These are phyloP conservation scores for Parafenestella ontariensis DNA, from an alignment of 2,329 filamentous ascomycete species.

Conservation along the genomic window DNA sequence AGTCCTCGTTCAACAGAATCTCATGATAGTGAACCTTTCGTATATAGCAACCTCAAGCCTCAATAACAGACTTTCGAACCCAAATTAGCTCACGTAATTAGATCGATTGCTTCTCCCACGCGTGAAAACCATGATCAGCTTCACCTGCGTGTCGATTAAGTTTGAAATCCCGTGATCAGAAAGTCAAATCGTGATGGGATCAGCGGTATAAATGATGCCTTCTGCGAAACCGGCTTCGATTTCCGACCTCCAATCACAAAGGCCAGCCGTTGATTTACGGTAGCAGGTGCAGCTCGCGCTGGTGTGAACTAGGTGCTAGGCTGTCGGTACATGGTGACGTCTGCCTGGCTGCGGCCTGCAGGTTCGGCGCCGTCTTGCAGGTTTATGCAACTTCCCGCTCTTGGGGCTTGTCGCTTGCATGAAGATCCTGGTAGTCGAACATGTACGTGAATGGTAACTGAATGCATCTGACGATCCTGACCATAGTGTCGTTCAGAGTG, in stretches of 20 bases:
- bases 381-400: slow-evolving; percentile 9
- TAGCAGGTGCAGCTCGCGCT: background rate
- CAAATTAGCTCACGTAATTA: background rate
- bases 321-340: background rate
- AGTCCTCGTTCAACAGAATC: background rate
- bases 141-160: background rate
- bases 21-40: background rate
- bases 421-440: background rate
- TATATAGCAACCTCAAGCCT: background rate
- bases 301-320: background rate
- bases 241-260: background rate
- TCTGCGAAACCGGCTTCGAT: background rate
- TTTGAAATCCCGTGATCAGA: background rate
- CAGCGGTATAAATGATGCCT: background rate
- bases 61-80: background rate
- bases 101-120: background rate
- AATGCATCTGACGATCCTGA: background rate
- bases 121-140: background rate
- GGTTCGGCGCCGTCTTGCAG: background rate
- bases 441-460: background rate
- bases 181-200: background rate
- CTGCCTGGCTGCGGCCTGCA: background rate
- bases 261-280: background rate
- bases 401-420: slow-evolving; percentile 1
- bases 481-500: background rate